Percentiles rank a stretch among this genome's conserved stretches.
These are phyloP conservation scores for Acrocalymma vagum DNA, from an alignment of 2,329 filamentous ascomycete species.

Conservation along the genomic window DNA sequence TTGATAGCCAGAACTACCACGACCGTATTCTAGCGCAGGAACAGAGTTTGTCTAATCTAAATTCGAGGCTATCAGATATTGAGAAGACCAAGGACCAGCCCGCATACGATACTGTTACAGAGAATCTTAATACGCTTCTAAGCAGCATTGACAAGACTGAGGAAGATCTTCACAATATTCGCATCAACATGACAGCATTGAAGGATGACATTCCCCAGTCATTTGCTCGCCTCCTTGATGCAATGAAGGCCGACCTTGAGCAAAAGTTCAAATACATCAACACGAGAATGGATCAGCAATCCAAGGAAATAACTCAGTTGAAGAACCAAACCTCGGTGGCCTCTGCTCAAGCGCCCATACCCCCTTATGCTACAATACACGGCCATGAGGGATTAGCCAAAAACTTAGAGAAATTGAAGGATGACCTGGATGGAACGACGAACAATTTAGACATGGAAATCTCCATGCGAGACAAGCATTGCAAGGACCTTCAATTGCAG, in stretches of 20 bases:
- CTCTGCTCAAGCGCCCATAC: too few species aligned
- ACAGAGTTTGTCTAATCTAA: too few species aligned
- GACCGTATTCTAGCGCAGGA: too few species aligned
- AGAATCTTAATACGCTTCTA: too few species aligned
- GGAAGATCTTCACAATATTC: background rate
- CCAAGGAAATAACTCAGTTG: background rate
- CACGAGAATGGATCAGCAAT: background rate
- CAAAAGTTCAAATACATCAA: background rate
- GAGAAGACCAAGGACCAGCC: too few species aligned
- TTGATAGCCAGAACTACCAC: too few species aligned
- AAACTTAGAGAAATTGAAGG: background rate
- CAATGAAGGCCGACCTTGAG: constrained; percentile 4
- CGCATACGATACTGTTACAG: too few species aligned
- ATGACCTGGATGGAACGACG: background rate
- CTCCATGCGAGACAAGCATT: too few species aligned
- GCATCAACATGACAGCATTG: background rate
- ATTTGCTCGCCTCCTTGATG: constrained; percentile 5
- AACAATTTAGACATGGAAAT: too few species aligned
- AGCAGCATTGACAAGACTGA: background rate
- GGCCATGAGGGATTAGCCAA: background rate
- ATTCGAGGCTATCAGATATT: too few species aligned
- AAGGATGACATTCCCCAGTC: background rate
- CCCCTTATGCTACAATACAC: background rate
- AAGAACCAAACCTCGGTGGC: background rate
- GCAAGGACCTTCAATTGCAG: background rate